Percentiles rank a stretch among this genome's conserved stretches.
Conservation (phyloP, 148 eudicot genomes). For the Fagopyrum tataricum region DNA sequence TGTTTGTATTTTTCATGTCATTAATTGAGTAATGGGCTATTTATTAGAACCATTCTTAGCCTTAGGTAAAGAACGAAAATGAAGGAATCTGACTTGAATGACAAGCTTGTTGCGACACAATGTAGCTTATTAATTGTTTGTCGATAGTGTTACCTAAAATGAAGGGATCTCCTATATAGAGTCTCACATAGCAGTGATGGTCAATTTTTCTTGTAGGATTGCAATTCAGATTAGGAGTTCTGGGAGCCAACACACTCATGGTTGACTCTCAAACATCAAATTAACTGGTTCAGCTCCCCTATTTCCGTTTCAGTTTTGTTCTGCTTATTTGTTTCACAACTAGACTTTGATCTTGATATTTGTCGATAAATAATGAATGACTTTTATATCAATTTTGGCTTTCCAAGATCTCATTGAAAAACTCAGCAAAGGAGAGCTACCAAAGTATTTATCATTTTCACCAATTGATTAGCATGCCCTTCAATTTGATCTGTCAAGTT, state of each 20-base stretch:
- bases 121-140: too few relatives aligned
- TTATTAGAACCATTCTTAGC: background rate
- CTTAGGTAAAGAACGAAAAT: background rate
- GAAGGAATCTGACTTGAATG: background rate
- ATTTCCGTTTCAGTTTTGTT: too few relatives aligned
- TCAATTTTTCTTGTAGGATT: too few relatives aligned
- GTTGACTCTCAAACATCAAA: background rate
- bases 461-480: background rate
- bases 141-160: too few relatives aligned
- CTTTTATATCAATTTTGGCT: background rate
- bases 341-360: too few relatives aligned
- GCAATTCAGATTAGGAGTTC: too few relatives aligned
- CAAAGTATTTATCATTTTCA: constrained; percentile 43
- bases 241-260: background rate
- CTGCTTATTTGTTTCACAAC: too few relatives aligned
- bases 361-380: background rate
- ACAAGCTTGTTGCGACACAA: background rate
- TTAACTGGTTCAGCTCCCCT: too few relatives aligned
- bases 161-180: too few relatives aligned
- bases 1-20: background rate
- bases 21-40: background rate
- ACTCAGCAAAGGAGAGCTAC: constrained; percentile 68
- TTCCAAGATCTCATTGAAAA: constrained; percentile 88
- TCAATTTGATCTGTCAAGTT: background rate
- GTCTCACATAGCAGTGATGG: too few relatives aligned